A percentile compares a stretch with the other conserved stretches of the same genome.
phyloP scores from a whole-genome alignment of 805 yeast genomes.

The Blastobotrys attinorum region DNA sequence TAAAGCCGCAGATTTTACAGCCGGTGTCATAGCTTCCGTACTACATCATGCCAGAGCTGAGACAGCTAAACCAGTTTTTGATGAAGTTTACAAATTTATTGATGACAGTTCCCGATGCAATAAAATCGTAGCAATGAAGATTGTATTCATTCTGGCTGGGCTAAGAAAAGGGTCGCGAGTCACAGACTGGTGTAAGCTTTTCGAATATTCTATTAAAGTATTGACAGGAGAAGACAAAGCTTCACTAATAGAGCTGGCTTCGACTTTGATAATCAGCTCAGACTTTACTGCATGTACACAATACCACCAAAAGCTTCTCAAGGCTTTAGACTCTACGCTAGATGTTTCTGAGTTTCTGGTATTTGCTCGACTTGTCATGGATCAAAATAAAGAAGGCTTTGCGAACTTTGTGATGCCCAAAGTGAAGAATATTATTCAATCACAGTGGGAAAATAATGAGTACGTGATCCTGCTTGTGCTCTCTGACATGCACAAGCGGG shows the following conservation, averaged over 20 bases:
- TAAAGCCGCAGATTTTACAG: constrained; percentile 9
- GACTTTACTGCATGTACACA: constrained; percentile 16
- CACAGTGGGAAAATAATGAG: background rate
- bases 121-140: background rate
- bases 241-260: constrained; percentile 5
- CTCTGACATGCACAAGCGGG: background rate
- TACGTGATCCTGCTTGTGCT: background rate
- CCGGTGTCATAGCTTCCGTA: constrained; percentile 21
- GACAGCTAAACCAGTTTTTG: constrained; percentile 23
- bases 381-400: constrained; percentile 10
- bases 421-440: constrained; percentile 5
- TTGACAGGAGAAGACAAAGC: background rate
- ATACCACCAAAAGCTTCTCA: constrained; percentile 8
- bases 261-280: constrained; percentile 13
- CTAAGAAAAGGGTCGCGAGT: constrained; percentile 33
- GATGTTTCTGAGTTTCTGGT: constrained; percentile 15
- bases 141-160: constrained; percentile 26
- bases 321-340: background rate
- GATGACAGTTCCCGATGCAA: constrained; percentile 1
- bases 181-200: constrained; percentile 25
- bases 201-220: background rate
- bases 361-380: constrained; percentile 11
- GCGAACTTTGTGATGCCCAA: constrained; percentile 10
- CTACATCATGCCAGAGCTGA: constrained; percentile 28
- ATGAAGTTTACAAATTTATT: constrained; percentile 3